Conservation (phyloP, 2,329 filamentous ascomycete species). For the Grosmannia serpens region DNA sequence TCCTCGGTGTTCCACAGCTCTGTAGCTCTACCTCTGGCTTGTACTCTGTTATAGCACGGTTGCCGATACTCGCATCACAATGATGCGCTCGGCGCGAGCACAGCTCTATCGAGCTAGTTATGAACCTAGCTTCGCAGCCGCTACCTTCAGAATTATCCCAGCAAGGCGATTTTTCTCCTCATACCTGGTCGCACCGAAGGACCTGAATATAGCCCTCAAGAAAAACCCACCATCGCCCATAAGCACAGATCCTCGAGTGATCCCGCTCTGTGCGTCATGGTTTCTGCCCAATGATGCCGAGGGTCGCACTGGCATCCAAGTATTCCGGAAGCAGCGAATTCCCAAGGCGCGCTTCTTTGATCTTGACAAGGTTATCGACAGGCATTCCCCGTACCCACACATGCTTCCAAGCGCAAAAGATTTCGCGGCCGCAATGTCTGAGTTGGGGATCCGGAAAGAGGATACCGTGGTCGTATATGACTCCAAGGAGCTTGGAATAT, state of each 20-base stretch:
- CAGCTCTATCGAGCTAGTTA: constrained; percentile 26
- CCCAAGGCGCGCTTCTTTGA: constrained; percentile 93
- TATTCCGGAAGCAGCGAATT: constrained; percentile 73
- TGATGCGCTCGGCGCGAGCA: constrained; percentile 28
- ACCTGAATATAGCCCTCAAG: constrained; percentile 71
- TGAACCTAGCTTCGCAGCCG: constrained; percentile 19
- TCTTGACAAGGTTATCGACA: constrained; percentile 82
- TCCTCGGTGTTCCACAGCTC: background rate
- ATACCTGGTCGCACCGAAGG: constrained; percentile 76
- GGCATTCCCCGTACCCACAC: constrained; percentile 80
- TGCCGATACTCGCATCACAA: background rate
- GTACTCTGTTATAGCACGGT: background rate
- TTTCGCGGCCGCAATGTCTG: constrained; percentile 81
- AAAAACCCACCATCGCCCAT: constrained; percentile 71
- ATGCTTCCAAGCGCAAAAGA: constrained; percentile 79
- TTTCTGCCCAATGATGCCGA: constrained; percentile 78
- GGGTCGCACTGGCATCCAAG: constrained; percentile 64
- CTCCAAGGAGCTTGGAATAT: constrained; percentile 79
- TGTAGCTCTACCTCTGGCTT: background rate
- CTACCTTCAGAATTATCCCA: constrained; percentile 13
- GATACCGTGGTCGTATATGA: constrained; percentile 94
- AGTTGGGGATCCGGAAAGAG: constrained; percentile 74
- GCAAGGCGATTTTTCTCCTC: constrained; percentile 53
- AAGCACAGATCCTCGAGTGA: constrained; percentile 69
- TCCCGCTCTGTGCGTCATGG: constrained; percentile 89